Conservation (phyloP, 2,329 filamentous ascomycete genomes). For the Paecilomyces fulvus region DNA sequence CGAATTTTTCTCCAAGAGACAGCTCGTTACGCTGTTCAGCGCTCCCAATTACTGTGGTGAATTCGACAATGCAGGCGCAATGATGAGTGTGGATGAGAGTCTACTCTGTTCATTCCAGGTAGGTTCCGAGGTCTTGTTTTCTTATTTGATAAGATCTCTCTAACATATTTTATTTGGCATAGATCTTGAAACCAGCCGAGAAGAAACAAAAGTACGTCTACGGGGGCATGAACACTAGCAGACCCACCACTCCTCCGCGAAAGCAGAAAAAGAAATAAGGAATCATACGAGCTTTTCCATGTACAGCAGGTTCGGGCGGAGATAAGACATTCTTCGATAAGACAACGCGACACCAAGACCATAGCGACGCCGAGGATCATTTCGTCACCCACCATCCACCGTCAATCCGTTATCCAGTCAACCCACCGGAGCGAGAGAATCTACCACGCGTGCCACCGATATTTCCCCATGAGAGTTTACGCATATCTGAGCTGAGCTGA, state of each 20-base stretch:
- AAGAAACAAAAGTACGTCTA: slow-evolving; percentile 99
- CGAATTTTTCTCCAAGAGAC: slow-evolving; percentile 98
- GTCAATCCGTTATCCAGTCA: slow-evolving; percentile 2
- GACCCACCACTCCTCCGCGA: slow-evolving; percentile 61
- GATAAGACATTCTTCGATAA: slow-evolving; percentile 50
- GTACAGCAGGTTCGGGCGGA: slow-evolving; percentile 88
- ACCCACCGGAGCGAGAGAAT: slow-evolving; percentile 9
- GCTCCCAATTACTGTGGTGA: slow-evolving; percentile 99
- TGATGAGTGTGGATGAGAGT: slow-evolving; percentile 99
- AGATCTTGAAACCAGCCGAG: slow-evolving; percentile 99
- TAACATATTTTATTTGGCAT: slow-evolving; percentile 9
- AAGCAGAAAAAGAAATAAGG: slow-evolving; percentile 62
- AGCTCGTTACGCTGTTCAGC: slow-evolving; percentile 94
- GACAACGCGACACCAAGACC: slow-evolving; percentile 11
- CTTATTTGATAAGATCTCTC: slow-evolving; percentile 5
- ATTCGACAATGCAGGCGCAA: slow-evolving; percentile 97
- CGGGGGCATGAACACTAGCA: slow-evolving; percentile 61
- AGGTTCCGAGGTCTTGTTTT: too few relatives aligned
- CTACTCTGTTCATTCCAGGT: slow-evolving; percentile 98
- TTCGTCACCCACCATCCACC: slow-evolving; percentile 5
- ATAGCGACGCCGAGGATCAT: slow-evolving; percentile 20
- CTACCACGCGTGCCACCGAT: slow-evolving; percentile 7
- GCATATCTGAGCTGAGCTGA: neutral
- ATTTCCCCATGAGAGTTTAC: neutral
- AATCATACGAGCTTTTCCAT: slow-evolving; percentile 64